phyloP scores from a whole-genome alignment of 768 basidiomycete species.

The Tylopilus subfusipes region DNA sequence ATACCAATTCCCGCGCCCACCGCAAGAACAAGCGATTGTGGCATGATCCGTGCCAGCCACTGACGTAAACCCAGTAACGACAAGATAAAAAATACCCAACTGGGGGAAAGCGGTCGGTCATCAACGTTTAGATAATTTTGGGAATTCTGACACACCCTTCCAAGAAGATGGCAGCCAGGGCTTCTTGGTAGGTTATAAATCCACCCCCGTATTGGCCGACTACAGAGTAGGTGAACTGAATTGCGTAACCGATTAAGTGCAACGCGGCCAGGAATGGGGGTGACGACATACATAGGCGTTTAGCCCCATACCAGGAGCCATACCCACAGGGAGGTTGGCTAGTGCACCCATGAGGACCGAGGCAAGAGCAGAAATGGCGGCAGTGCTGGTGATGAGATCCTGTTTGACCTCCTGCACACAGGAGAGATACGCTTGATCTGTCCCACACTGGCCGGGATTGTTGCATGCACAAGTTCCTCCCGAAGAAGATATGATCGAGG shows the following conservation, averaged over 20 bases:
- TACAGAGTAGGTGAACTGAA: conserved; percentile 80
- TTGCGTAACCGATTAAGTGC: neutral
- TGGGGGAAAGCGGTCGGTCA: conserved; percentile 21
- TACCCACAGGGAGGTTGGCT: conserved; percentile 85
- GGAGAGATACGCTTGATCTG: conserved; percentile 49
- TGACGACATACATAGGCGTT: conserved; percentile 65
- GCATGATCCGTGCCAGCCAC: conserved; percentile 87
- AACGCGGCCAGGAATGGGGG: neutral
- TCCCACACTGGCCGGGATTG: conserved; percentile 47
- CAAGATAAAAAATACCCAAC: conserved; percentile 79
- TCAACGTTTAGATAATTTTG: neutral
- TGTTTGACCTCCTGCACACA: conserved; percentile 62
- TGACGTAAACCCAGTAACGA: conserved; percentile 82
- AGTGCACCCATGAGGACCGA: conserved; percentile 80
- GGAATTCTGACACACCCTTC: conserved; percentile 59
- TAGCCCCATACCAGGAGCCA: conserved; percentile 82
- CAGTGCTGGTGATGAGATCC: conserved; percentile 82
- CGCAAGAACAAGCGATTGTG: conserved; percentile 78
- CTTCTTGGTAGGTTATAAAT: conserved; percentile 71
- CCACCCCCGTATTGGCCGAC: conserved; percentile 79
- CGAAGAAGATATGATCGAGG: conserved; percentile 68
- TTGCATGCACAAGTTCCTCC: conserved; percentile 83
- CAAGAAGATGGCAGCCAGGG: conserved; percentile 80
- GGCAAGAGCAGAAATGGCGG: conserved; percentile 69
- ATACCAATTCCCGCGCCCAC: conserved; percentile 86